Conservation (phyloP, 1,139 yeast species). For the Pichia sp. region DNA sequence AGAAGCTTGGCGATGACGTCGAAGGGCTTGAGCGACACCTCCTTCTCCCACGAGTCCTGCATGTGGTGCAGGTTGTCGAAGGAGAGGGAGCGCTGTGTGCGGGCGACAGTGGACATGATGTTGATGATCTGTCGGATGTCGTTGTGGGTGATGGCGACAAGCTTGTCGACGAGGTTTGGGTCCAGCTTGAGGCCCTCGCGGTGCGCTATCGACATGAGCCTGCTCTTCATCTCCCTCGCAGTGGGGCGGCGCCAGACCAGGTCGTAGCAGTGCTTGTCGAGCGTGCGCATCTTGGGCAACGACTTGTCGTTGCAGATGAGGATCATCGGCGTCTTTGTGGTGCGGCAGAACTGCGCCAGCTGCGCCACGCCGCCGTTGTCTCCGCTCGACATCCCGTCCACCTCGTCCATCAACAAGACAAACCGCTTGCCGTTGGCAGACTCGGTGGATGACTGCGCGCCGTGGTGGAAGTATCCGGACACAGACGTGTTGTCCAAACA, state of each 20-base stretch:
- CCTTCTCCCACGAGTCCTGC: constrained; percentile 78
- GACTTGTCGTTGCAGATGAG: constrained; percentile 90
- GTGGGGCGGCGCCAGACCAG: constrained; percentile 86
- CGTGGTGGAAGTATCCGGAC: constrained; percentile 63
- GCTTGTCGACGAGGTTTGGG: constrained; percentile 74
- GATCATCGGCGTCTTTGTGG: constrained; percentile 85
- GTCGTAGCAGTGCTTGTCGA: constrained; percentile 81
- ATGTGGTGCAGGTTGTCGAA: constrained; percentile 50
- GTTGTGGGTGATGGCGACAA: constrained; percentile 79
- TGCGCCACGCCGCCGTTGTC: constrained; percentile 99
- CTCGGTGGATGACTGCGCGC: constrained; percentile 26
- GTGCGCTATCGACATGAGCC: constrained; percentile 87
- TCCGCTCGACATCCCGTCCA: constrained; percentile 99
- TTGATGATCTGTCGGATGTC: constrained; percentile 95
- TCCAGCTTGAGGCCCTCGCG: constrained; percentile 80
- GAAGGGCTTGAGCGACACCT: constrained; percentile 86
- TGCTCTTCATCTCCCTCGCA: constrained; percentile 72
- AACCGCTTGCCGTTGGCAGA: constrained; percentile 40
- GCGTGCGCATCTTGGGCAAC: constrained; percentile 93
- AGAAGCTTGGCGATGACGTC: constrained; percentile 77
- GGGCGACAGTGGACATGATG: constrained; percentile 76
- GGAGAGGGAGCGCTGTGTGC: constrained; percentile 61
- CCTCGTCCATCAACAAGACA: constrained; percentile 95
- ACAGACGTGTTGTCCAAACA: constrained; percentile 80
- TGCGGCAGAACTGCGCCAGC: constrained; percentile 79